Evolutionary conservation across 108 stramenopile species (phyloP).

Genomic region (Cylindrotheca fusiformis): DNA sequence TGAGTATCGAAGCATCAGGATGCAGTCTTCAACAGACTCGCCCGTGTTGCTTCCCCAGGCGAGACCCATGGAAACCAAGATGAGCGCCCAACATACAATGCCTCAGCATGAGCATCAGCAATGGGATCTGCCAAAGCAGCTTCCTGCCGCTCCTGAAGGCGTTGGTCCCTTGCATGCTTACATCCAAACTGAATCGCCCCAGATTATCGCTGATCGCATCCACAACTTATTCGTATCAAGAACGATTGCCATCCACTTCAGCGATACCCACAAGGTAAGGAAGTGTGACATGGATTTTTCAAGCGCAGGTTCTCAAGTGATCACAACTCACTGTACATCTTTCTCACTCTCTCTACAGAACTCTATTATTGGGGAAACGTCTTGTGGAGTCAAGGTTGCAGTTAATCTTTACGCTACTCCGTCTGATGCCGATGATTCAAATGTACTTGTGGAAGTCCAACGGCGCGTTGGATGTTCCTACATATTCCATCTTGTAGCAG

Average conservation of each 20-base stretch:
- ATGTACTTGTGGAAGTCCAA: not conserved
- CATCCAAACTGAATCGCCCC: not conserved
- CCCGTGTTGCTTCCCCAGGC: not conserved
- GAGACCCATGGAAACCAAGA: not conserved
- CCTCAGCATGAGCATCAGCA: not conserved
- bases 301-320: not conserved
- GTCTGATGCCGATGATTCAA: not conserved
- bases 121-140: not conserved
- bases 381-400: not conserved
- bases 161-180: not conserved
- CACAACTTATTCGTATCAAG: not conserved
- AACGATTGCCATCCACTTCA: not conserved
- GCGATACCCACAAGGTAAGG: not conserved
- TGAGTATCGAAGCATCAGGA: not conserved
- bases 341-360: not conserved
- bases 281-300: not conserved
- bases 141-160: not conserved
- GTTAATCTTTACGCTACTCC: not conserved
- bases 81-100: not conserved
- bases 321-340: not conserved
- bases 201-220: not conserved
- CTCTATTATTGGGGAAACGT: not conserved
- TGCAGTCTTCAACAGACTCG: not conserved
- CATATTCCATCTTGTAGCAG: not conserved
- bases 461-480: not conserved